Evolutionary conservation across 2,329 filamentous ascomycete genomes (phyloP).

Genomic region (Fusarium hainanense): DNA sequence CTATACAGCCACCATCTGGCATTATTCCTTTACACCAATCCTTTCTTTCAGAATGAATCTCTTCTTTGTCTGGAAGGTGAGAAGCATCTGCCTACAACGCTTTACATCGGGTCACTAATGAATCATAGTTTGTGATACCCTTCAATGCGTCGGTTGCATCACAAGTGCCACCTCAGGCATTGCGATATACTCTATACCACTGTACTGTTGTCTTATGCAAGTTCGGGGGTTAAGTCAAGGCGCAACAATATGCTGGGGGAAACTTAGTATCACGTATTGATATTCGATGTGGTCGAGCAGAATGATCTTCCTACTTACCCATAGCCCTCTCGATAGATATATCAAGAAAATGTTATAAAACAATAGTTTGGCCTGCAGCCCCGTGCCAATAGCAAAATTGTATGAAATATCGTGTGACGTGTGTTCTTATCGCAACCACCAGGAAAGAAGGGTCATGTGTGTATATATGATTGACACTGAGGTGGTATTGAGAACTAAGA

Average conservation of each 20-base stretch:
- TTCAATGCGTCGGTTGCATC: neutral
- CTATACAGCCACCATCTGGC: slow-evolving; percentile 3
- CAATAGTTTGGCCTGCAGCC: neutral
- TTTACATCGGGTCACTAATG: neutral
- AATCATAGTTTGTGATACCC: slow-evolving; percentile 21
- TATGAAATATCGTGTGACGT: slow-evolving; percentile 20
- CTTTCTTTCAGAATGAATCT: neutral
- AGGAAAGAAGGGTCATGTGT: slow-evolving; percentile 15
- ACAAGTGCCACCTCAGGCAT: neutral
- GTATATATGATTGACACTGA: neutral
- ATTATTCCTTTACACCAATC: slow-evolving; percentile 6
- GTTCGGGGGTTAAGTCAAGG: neutral
- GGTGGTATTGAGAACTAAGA: slow-evolving; percentile 19
- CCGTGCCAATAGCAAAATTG: neutral
- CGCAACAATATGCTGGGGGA: neutral
- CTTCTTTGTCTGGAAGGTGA: slow-evolving; percentile 11
- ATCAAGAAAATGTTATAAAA: neutral
- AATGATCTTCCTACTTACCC: slow-evolving; percentile 11
- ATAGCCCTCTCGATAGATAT: neutral
- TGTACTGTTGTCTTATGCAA: neutral
- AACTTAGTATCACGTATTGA: neutral
- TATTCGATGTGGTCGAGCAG: slow-evolving; percentile 2
- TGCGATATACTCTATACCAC: neutral
- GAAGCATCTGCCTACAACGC: neutral
- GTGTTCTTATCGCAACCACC: neutral